Evolutionary conservation across 1,284 basidiomycete genomes (phyloP).

Genomic region (Cryptococcus sp.): DNA sequence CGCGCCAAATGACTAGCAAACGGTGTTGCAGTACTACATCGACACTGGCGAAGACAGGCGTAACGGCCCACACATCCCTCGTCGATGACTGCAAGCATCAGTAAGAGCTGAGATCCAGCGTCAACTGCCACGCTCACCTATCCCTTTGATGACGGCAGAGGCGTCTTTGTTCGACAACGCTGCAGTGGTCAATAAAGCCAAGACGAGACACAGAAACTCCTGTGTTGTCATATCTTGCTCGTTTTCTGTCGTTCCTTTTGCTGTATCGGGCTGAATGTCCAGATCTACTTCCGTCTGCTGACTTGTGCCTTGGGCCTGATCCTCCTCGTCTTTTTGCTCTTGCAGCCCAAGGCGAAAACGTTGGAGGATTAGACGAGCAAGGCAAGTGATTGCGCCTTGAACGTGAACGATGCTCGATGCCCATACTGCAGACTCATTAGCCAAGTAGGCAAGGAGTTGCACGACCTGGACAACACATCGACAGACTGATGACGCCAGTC

Average conservation of each 20-base stretch:
- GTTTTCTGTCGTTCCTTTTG: neutral
- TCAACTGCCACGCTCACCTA: conserved; percentile 3
- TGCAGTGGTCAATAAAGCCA: conserved; percentile 14
- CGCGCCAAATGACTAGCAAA: conserved; percentile 13
- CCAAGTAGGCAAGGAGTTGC: conserved; percentile 18
- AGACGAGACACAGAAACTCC: conserved; percentile 13
- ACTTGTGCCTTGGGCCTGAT: too few species aligned
- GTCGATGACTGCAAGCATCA: neutral
- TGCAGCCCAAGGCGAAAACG: neutral
- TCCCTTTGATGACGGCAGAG: conserved; percentile 1
- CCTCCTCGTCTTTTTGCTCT: neutral
- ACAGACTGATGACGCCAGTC: conserved; percentile 1
- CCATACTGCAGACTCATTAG: conserved; percentile 8
- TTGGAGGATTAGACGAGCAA: conserved; percentile 17
- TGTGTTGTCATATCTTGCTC: conserved; percentile 5
- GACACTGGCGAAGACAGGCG: conserved; percentile 18
- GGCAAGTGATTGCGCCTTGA: conserved; percentile 2
- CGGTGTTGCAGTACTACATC: conserved; percentile 7
- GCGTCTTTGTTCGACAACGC: conserved; percentile 1
- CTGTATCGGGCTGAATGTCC: neutral
- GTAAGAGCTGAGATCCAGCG: neutral
- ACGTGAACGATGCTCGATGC: conserved; percentile 1
- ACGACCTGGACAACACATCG: conserved; percentile 12
- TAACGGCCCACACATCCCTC: conserved; percentile 7
- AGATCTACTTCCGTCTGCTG: neutral